phyloP scores from a whole-genome alignment of 371 early-diverging fungal genomes.

The Mortierella sp. region DNA sequence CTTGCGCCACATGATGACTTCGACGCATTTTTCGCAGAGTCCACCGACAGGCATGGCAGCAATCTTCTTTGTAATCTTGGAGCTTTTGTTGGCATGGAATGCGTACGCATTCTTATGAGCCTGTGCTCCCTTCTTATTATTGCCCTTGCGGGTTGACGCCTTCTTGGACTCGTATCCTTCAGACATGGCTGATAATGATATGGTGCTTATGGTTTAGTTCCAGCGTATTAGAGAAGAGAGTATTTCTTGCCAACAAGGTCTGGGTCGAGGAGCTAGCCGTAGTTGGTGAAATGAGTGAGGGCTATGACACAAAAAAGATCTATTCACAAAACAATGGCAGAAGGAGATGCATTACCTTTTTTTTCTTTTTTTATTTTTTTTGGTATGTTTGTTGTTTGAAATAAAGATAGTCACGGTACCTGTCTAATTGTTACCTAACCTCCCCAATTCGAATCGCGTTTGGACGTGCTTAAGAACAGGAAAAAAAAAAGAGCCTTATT shows the following conservation, averaged over 20 bases:
- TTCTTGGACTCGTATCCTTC: constrained; percentile 58
- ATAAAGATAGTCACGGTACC: background rate
- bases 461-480: no score
- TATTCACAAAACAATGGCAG: background rate
- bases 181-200: constrained; percentile 20
- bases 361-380: background rate
- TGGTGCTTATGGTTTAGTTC: background rate
- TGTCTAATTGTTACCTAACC: background rate
- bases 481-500: no score
- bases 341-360: background rate
- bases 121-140: constrained; percentile 82
- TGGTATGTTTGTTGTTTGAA: background rate
- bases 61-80: constrained; percentile 83
- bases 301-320: background rate
- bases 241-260: background rate
- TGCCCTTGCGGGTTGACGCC: constrained; percentile 66
- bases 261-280: background rate
- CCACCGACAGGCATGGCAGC: constrained; percentile 87
- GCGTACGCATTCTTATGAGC: constrained; percentile 92
- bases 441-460: background rate
- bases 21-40: constrained; percentile 91
- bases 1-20: constrained; percentile 93
- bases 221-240: background rate
- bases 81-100: constrained; percentile 89
- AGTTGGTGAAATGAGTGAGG: background rate